Evolutionary conservation across 108 stramenopile genomes (phyloP).

Genomic region (Skeletonema grethae): DNA sequence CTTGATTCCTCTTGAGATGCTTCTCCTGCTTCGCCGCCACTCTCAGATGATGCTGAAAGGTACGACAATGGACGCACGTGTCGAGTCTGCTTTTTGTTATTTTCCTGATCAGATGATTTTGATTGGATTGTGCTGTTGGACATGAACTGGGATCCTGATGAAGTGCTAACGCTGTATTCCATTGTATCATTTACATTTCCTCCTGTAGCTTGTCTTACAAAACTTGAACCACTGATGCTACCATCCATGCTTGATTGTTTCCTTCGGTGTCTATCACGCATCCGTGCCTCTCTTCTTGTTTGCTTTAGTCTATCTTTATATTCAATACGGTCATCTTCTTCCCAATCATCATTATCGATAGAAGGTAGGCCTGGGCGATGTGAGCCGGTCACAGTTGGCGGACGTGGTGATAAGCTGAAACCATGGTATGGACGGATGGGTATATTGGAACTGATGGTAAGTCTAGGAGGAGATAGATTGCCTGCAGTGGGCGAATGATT

Average conservation of each 20-base stretch:
- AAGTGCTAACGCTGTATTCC: slow-evolving; percentile 3
- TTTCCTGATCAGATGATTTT: not conserved
- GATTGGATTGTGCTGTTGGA: not conserved
- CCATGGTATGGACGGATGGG: not conserved
- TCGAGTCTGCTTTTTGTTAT: not conserved
- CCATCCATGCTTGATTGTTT: slow-evolving; percentile 7
- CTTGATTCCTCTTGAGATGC: slow-evolving; percentile 2
- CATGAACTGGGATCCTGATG: not conserved
- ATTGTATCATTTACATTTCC: slow-evolving; percentile 1
- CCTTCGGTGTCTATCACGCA: slow-evolving; percentile 9
- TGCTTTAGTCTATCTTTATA: slow-evolving; percentile 6
- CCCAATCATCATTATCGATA: slow-evolving; percentile 55
- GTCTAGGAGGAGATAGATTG: not conserved
- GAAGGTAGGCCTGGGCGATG: slow-evolving; percentile 45
- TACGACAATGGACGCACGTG: slow-evolving; percentile 22
- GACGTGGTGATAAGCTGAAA: slow-evolving; percentile 18
- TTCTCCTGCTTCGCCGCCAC: slow-evolving; percentile 9
- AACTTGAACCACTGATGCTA: slow-evolving; percentile 1
- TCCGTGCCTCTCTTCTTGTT: slow-evolving; percentile 4
- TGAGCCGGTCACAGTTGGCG: slow-evolving; percentile 40
- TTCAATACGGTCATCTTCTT: slow-evolving; percentile 45
- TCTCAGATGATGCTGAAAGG: slow-evolving; percentile 28
- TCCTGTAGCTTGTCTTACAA: not conserved
- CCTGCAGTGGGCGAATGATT: not conserved
- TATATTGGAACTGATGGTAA: not conserved